phyloP scores from a whole-genome alignment of 1,284 basidiomycete species.

The Trametes pubescens region DNA sequence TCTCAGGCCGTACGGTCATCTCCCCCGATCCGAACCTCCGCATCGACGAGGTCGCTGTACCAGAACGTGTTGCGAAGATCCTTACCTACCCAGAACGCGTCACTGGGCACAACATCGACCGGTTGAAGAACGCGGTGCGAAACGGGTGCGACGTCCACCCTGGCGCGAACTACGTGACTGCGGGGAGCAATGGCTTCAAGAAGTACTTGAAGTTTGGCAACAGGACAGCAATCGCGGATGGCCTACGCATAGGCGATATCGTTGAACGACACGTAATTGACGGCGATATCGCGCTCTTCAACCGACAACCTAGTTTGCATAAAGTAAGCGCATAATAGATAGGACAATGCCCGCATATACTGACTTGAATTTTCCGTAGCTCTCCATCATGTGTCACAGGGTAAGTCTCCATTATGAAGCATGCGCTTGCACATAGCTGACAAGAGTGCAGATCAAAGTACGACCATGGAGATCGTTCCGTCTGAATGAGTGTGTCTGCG shows the following conservation, averaged over 20 bases:
- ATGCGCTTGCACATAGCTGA: slow-evolving; percentile 5
- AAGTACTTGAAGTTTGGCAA: slow-evolving; percentile 89
- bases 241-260: slow-evolving; percentile 84
- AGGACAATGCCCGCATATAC: slow-evolving; percentile 11
- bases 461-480: slow-evolving; percentile 98
- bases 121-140: slow-evolving; percentile 80
- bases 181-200: slow-evolving; percentile 82
- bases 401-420: slow-evolving; percentile 50
- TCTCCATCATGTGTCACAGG: slow-evolving; percentile 99
- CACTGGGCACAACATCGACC: slow-evolving; percentile 90
- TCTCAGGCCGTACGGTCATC: slow-evolving; percentile 98
- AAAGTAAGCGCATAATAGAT: slow-evolving; percentile 59
- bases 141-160: slow-evolving; percentile 95
- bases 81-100: slow-evolving; percentile 98
- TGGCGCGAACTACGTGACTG: slow-evolving; percentile 94
- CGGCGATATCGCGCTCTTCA: slow-evolving; percentile 98
- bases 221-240: slow-evolving; percentile 77
- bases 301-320: slow-evolving; percentile 98
- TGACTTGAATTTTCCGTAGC: slow-evolving; percentile 54
- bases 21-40: slow-evolving; percentile 98
- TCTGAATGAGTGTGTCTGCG: slow-evolving; percentile 99
- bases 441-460: slow-evolving; percentile 75
- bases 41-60: slow-evolving; percentile 98
- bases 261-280: slow-evolving; percentile 96
- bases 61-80: slow-evolving; percentile 95